Conservation (phyloP, 148 eudicot species). For the Rhododendron molle region DNA sequence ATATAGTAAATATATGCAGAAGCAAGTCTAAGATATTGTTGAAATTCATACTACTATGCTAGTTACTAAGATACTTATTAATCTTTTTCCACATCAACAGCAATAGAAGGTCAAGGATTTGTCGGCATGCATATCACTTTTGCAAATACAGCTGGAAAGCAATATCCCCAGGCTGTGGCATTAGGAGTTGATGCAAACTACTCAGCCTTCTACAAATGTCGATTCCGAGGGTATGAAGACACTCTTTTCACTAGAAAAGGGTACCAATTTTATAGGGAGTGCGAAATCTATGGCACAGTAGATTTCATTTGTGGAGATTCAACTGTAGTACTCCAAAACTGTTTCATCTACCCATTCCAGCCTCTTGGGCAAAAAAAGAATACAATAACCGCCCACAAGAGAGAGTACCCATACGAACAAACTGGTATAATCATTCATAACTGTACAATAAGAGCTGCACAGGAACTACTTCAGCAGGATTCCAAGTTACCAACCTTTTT, state of each 20-base stretch:
- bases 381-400: slow-evolving; percentile 25
- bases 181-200: neutral
- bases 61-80: neutral
- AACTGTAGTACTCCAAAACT: slow-evolving; percentile 27
- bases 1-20: neutral
- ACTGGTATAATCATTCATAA: slow-evolving; percentile 39
- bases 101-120: slow-evolving; percentile 1
- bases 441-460: slow-evolving; percentile 26
- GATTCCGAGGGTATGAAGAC: slow-evolving; percentile 6
- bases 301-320: slow-evolving; percentile 35
- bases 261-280: slow-evolving; percentile 25
- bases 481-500: slow-evolving; percentile 27
- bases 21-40: neutral
- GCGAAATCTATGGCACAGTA: slow-evolving; percentile 31
- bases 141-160: neutral
- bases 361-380: slow-evolving; percentile 20
- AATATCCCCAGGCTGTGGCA: neutral
- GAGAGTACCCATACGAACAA: slow-evolving; percentile 3
- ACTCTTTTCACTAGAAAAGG: neutral
- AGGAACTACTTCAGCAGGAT: slow-evolving; percentile 13
- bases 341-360: slow-evolving; percentile 27
- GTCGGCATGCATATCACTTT: neutral
- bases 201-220: neutral
- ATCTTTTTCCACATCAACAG: neutral
- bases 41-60: neutral